Evolutionary conservation across 805 yeast genomes (phyloP).

Genomic region (Spencermartinsiella europaea): DNA sequence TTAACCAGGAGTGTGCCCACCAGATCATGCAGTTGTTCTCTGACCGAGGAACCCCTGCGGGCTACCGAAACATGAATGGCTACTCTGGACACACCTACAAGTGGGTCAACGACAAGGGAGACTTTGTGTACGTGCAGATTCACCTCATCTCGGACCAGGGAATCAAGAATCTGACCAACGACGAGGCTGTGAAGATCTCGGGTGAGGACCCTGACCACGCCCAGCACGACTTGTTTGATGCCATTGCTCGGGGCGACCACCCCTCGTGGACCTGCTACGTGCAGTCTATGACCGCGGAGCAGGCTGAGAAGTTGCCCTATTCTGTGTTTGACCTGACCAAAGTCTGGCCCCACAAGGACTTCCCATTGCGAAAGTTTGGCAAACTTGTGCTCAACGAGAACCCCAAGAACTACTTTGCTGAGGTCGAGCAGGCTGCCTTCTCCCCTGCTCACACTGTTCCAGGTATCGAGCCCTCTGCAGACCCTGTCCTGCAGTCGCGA

Average conservation of each 20-base stretch:
- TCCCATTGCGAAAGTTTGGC: slow-evolving; percentile 53
- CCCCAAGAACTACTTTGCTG: slow-evolving; percentile 50
- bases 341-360: slow-evolving; percentile 53
- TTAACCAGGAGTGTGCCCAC: slow-evolving; percentile 53
- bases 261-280: slow-evolving; percentile 51
- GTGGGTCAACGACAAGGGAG: slow-evolving; percentile 47
- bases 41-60: slow-evolving; percentile 55
- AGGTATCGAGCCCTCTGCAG: slow-evolving; percentile 70
- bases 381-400: slow-evolving; percentile 49
- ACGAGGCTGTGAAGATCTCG: slow-evolving; percentile 43
- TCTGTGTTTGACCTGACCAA: slow-evolving; percentile 51
- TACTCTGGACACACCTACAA: slow-evolving; percentile 64
- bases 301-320: slow-evolving; percentile 47
- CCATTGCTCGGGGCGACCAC: slow-evolving; percentile 44
- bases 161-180: slow-evolving; percentile 39
- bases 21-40: slow-evolving; percentile 55
- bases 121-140: slow-evolving; percentile 50
- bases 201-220: slow-evolving; percentile 51
- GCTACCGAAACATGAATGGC: slow-evolving; percentile 54
- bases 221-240: slow-evolving; percentile 39
- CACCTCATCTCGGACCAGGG: slow-evolving; percentile 52
- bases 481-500: slow-evolving; percentile 73
- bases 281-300: slow-evolving; percentile 55
- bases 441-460: slow-evolving; percentile 71
- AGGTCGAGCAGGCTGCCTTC: slow-evolving; percentile 57